Percentiles rank a stretch among this genome's conserved stretches.
Evolutionary conservation across 163 green algal species (phyloP).

Genomic region (Scenedesmus sp.): DNA sequence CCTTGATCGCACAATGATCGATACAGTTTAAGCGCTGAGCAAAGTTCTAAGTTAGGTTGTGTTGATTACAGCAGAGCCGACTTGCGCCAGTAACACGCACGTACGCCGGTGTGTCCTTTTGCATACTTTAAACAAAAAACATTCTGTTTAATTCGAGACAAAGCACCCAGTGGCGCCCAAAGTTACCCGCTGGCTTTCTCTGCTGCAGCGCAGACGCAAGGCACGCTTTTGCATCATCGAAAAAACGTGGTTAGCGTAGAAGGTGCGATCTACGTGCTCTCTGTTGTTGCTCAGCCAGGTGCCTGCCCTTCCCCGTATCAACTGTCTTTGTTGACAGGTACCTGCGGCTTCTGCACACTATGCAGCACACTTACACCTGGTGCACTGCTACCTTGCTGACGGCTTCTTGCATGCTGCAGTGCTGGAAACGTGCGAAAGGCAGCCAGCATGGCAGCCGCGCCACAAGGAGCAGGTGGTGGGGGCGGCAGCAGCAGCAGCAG

Average conservation of each 20-base stretch:
- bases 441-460: background rate
- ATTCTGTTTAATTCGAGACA: background rate
- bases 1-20: background rate
- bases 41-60: background rate
- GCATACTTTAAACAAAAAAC: background rate
- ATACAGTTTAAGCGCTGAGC: background rate
- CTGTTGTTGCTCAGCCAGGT: background rate
- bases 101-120: background rate
- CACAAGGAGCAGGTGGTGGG: conserved; percentile 3
- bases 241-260: background rate
- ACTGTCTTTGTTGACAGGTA: conserved; percentile 1
- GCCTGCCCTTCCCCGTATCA: background rate
- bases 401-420: background rate
- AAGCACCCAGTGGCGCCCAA: background rate
- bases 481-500: conserved; percentile 32
- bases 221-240: background rate
- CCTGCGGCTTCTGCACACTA: background rate
- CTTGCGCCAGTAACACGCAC: background rate
- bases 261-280: background rate
- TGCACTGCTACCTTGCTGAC: background rate
- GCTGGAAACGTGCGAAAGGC: background rate
- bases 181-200: background rate
- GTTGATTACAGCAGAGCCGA: background rate
- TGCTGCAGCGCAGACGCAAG: background rate
- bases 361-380: background rate